These are phyloP conservation scores for Sarocladium kiliense DNA, from an alignment of 2,329 filamentous ascomycete genomes.

Conservation along the genomic window DNA sequence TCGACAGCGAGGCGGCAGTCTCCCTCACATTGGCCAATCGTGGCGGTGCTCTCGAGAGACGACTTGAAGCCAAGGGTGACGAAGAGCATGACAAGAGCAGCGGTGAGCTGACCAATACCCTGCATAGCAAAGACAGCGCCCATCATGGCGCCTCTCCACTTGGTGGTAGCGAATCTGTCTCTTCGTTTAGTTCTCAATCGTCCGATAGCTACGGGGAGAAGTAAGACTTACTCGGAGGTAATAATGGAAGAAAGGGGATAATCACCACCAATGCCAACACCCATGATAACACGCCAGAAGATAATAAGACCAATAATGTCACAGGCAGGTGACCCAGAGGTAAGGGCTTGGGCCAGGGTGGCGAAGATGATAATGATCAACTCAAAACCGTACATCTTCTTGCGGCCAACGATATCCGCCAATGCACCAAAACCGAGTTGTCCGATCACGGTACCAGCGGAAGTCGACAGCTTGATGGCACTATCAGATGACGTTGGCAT, in stretches of 20 bases:
- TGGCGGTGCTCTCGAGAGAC: slow-evolving; percentile 43
- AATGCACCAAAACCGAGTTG: slow-evolving; percentile 76
- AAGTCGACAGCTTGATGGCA: slow-evolving; percentile 76
- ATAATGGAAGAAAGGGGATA: slow-evolving; percentile 81
- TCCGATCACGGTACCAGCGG: slow-evolving; percentile 73
- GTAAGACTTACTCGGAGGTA: slow-evolving; percentile 63
- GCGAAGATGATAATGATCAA: slow-evolving; percentile 76
- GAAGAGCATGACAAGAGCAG: slow-evolving; percentile 71
- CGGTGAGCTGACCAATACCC: slow-evolving; percentile 72
- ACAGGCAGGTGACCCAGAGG: slow-evolving; percentile 57
- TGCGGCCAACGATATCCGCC: slow-evolving; percentile 72
- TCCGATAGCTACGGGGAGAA: not conserved
- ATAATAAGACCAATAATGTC: slow-evolving; percentile 63
- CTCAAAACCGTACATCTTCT: slow-evolving; percentile 69
- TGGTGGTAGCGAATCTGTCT: slow-evolving; percentile 62
- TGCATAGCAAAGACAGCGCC: slow-evolving; percentile 76
- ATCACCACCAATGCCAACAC: slow-evolving; percentile 42
- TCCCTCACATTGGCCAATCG: slow-evolving; percentile 47
- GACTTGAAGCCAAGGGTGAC: slow-evolving; percentile 67
- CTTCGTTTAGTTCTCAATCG: not conserved
- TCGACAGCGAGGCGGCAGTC: slow-evolving; percentile 39
- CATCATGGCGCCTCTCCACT: slow-evolving; percentile 85
- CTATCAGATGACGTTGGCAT: slow-evolving; percentile 68
- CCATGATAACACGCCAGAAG: slow-evolving; percentile 78
- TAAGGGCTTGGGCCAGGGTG: slow-evolving; percentile 66